These are phyloP conservation scores for Xerocomus potaroensis DNA, from an alignment of 768 basidiomycete species.

Conservation along the genomic window DNA sequence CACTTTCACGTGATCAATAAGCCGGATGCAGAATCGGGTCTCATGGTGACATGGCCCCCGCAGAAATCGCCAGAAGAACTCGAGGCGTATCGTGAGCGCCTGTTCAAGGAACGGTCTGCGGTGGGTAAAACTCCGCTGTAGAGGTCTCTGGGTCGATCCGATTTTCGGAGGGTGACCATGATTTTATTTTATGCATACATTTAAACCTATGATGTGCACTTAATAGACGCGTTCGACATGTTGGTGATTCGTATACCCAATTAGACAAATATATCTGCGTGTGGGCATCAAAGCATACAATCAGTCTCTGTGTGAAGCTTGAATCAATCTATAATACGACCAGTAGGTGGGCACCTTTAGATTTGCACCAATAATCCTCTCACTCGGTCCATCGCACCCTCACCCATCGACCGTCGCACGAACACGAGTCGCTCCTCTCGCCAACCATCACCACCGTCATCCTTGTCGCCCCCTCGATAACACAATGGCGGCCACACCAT, in stretches of 20 bases:
- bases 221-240: too few relatives aligned
- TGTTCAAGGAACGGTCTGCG: slow-evolving; percentile 1
- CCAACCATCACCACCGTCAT: slow-evolving; percentile 5
- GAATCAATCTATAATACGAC: too few relatives aligned
- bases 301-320: too few relatives aligned
- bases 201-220: too few relatives aligned
- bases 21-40: slow-evolving; percentile 63
- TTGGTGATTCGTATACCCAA: too few relatives aligned
- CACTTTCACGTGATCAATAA: slow-evolving; percentile 95
- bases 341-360: too few relatives aligned
- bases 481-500: slow-evolving; percentile 49
- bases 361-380: slow-evolving; percentile 7
- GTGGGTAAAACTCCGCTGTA: slow-evolving; percentile 1
- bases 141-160: too few relatives aligned
- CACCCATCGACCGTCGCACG: slow-evolving; percentile 11
- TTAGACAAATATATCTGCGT: too few relatives aligned
- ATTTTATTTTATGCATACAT: too few relatives aligned
- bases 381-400: slow-evolving; percentile 11
- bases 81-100: slow-evolving; percentile 1
- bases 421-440: slow-evolving; percentile 14
- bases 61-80: slow-evolving; percentile 9
- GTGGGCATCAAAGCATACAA: too few relatives aligned
- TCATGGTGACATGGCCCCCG: slow-evolving; percentile 66
- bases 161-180: too few relatives aligned
- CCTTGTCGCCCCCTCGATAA: slow-evolving; percentile 33